Conservation (phyloP, 2,329 filamentous ascomycete species). For the Xylariaceae sp. region DNA sequence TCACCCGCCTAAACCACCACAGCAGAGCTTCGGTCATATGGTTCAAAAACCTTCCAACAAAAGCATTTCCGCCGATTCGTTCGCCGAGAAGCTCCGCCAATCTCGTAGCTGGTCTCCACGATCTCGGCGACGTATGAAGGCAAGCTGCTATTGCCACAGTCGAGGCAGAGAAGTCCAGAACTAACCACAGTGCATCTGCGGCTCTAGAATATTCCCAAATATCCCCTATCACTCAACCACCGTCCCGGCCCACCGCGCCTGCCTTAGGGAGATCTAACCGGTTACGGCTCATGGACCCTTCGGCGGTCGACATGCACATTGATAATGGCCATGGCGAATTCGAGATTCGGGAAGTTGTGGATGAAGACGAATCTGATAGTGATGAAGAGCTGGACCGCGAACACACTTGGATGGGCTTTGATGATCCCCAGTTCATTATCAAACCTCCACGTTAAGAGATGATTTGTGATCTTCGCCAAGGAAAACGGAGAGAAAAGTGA, state of each 20-base stretch:
- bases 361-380: slow-evolving; percentile 14
- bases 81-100: slow-evolving; percentile 21
- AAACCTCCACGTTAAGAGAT: slow-evolving; percentile 13
- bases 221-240: too few relatives aligned
- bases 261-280: too few relatives aligned
- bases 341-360: slow-evolving; percentile 11
- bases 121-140: slow-evolving; percentile 20
- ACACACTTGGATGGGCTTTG: slow-evolving; percentile 13
- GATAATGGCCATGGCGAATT: slow-evolving; percentile 11
- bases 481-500: too few relatives aligned
- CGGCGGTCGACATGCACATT: too few relatives aligned
- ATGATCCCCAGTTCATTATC: slow-evolving; percentile 7
- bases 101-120: slow-evolving; percentile 18
- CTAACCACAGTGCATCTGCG: too few relatives aligned
- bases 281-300: too few relatives aligned
- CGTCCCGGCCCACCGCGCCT: too few relatives aligned
- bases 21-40: slow-evolving; percentile 5
- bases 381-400: slow-evolving; percentile 13
- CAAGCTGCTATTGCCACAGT: slow-evolving; percentile 25
- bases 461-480: background rate
- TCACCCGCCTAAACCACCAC: background rate
- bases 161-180: slow-evolving; percentile 16
- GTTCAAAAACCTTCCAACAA: slow-evolving; percentile 7
- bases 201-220: too few relatives aligned
- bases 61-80: slow-evolving; percentile 11